phyloP scores from a whole-genome alignment of 2,329 filamentous ascomycete species.

The Cercospora sp. region DNA sequence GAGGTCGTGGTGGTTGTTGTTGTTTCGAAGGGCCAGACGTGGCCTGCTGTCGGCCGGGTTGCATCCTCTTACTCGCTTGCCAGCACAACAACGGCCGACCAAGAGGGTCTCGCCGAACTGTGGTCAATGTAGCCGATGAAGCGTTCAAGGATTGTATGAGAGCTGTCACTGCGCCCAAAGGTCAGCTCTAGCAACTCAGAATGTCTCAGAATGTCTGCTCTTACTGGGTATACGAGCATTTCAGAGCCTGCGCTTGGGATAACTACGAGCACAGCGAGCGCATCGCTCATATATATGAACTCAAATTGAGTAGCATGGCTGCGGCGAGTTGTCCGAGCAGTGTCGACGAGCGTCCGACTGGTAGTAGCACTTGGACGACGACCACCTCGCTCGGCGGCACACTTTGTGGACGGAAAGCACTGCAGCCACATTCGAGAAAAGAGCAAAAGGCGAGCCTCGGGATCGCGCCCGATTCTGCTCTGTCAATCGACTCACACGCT shows the following conservation, averaged over 20 bases:
- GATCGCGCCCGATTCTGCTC: not conserved
- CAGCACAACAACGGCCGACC: constrained; percentile 15
- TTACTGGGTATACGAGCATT: not conserved
- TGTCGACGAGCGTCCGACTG: constrained; percentile 10
- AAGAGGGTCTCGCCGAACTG: constrained; percentile 4
- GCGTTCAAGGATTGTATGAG: constrained; percentile 20
- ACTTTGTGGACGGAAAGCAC: not conserved
- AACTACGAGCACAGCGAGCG: constrained; percentile 5
- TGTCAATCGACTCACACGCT: not conserved
- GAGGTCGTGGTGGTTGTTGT: constrained; percentile 31
- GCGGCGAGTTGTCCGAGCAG: constrained; percentile 6
- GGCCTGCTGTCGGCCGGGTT: constrained; percentile 20
- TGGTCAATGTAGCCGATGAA: constrained; percentile 25
- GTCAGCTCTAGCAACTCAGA: not conserved
- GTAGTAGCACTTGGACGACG: constrained; percentile 1
- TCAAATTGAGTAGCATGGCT: constrained; percentile 12
- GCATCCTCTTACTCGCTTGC: constrained; percentile 21
- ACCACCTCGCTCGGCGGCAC: constrained; percentile 1
- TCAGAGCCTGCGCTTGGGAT: not conserved
- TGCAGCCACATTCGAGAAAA: constrained; percentile 17
- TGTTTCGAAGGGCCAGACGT: constrained; percentile 17
- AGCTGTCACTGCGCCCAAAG: constrained; percentile 6
- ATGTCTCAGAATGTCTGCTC: not conserved
- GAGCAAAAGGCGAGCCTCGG: not conserved
- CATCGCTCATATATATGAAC: constrained; percentile 17